Evolutionary conservation across 257 asterid genomes (phyloP), one percentile per base, ranked within the genome.

Genomic region (Nicotiana knightiana): DNA sequence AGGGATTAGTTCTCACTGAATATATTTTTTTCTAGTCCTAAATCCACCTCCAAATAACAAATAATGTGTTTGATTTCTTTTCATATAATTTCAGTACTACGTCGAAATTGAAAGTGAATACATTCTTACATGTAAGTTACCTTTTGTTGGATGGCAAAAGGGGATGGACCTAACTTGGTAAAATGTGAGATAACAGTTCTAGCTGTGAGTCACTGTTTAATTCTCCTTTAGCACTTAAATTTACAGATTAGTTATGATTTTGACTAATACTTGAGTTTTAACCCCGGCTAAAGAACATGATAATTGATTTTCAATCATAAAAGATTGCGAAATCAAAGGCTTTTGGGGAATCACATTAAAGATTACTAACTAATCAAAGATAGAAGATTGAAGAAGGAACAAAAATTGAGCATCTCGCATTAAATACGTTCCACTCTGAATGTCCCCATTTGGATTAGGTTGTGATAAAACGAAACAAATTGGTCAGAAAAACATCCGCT

Each of bases 261-360:
- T 26, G 63, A 48, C 62, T 48, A 48, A 48, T 26, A 46, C 61
- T 4, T 24, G 2, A 71, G 18, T 12, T 71, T 48, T 73, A 48
- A 73, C 79, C 3, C 6, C 62, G 3, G 13, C 28, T 24, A 48
- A 48, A 46, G 4, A 6, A 1, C 39, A 26, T 12, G 15, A 24
- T 24, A 1, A 73, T 24, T 73, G 5, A 73, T 48, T 48, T 73
- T 46, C 43, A 73, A 17, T 26, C 79, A 48, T 16, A 46, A 24
- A 13, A 48, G 37, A 48, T 26, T 73, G 79, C 62, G 79, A 73
- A 73, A 73, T 73, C 21, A 48, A 73, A 73, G 79, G 79, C 43
- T 73, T 73, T 48, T 26, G 24, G 13, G 61, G 62, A 48, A 73
- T 73, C 13, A 26, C 79, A 24, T 73, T 73, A 37, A 73, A 26